Base-by-base conservation (phyloP, 208 protist genomes). In the Trypanosoma lewisi region DNA sequence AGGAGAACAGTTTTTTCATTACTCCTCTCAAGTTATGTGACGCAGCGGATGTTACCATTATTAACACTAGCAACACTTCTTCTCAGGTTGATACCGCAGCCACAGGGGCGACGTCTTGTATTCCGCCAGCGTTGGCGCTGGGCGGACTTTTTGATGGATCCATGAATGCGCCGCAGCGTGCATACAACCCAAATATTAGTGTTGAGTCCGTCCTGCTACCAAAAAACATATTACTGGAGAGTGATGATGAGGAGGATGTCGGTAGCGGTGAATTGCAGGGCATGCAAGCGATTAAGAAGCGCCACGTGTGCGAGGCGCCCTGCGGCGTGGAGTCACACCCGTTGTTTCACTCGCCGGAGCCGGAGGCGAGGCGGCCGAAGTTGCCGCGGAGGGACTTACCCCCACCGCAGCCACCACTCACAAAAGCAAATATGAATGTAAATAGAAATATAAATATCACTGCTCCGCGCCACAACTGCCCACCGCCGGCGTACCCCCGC, bases 241-340 rank as follows among this genome's bases (percentile, higher is more conserved):
- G 68, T 58, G 81, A 87, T 11, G 71, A 71, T 34, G 74, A 78
- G 17, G 76, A 73, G n/a, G n/a, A n/a, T n/a, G n/a, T n/a, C n/a
- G n/a, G n/a, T n/a, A n/a, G n/a, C 41, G 11, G 41, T 17, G 41
- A 41, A 6, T 27, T n/a, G 33, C 36, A 21, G 1, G 39, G 34
- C 55, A 19, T 31, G 45, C 39, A 53, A 9, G 8, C 7, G 36
- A 23, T 5, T 36, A 57, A 44, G 52, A 37, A 36, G 19, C 49
- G 27, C 2, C 25, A 17, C 41, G 16, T 45, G 19, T 45, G 16
- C 2, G 41, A 45, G 16, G 41, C 11, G 19, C 41, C 16, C 16
- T 17, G 41, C 41, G 19, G 41, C 16, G 41, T 45, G 16, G 16
- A 3, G 41, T 14, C 6, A 21, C 41, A 45, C 16, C 41, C 11